These are phyloP conservation scores for Pseudohyphozyma bogoriensis DNA, from an alignment of 768 basidiomycete species.

Conservation along the genomic window DNA sequence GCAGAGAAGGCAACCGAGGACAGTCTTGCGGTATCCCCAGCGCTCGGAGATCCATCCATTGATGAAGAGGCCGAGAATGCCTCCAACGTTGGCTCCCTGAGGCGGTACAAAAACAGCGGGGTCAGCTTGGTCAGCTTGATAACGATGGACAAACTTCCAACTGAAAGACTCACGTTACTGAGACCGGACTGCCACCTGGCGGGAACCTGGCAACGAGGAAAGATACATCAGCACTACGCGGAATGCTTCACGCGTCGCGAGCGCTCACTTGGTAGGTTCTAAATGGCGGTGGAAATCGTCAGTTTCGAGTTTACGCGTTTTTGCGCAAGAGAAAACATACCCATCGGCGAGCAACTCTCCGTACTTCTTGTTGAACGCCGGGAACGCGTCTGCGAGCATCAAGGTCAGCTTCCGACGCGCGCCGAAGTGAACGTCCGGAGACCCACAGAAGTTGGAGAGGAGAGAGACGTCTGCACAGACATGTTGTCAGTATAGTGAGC, in stretches of 20 bases:
- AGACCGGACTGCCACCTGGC: not conserved
- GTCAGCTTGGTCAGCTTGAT: not conserved
- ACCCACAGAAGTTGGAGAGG: not conserved
- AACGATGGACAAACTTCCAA: not conserved
- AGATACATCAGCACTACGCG: too few relatives aligned
- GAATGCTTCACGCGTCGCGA: too few relatives aligned
- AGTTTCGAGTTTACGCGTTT: too few relatives aligned
- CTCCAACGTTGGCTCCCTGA: conserved; percentile 33
- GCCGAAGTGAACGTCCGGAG: not conserved
- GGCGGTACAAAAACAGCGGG: not conserved
- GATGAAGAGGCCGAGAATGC: conserved; percentile 36
- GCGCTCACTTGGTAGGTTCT: not conserved
- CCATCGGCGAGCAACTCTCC: not conserved
- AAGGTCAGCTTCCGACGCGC: too few relatives aligned
- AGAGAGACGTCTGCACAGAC: not conserved
- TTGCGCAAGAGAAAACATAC: not conserved
- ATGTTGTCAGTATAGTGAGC: too few relatives aligned
- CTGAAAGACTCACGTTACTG: not conserved
- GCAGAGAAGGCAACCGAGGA: conserved; percentile 33
- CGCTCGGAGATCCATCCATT: conserved; percentile 38
- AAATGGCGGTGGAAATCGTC: not conserved
- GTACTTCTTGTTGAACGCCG: not conserved
- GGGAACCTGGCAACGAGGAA: too few relatives aligned
- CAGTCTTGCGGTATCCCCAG: conserved; percentile 37
- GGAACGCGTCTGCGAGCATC: not conserved